Base-by-base conservation (phyloP, 2,329 filamentous ascomycete species). In the Aspergillus neotritici region DNA sequence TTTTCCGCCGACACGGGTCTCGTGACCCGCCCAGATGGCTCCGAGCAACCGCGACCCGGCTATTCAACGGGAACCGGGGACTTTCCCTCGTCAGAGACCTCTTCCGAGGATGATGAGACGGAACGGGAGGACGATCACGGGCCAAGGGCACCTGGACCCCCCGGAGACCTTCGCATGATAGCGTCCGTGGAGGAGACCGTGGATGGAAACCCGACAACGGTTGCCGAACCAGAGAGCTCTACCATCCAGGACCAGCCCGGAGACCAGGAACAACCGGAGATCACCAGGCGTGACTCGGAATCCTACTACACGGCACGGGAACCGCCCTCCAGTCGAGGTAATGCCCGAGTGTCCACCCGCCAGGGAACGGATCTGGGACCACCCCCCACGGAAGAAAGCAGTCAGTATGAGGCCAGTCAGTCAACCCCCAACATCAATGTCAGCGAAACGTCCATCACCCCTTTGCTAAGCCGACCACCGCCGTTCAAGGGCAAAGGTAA, bases 1-100 rank as follows among this genome's bases (percentile, higher is more conserved):
- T 81, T 81, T 55, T 70, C 70, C 16, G 71, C 73, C 1, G 68
- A 73, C 44, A 64, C 68, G 5, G 65, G 68, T 45, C 60, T 69
- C 17, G 62, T 66, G 9, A 68, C 67, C 46, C 66, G 70, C 30
- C 66, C 40, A 14, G 54, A 60, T n/a, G 58, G 55, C 11, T 47
- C 57, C 56, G 40, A 56, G 53, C 14, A 57, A 3, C 49, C 41
- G 17, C 31, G 39, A 50, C 13, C 49, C 54, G 15, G 46, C 56
- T 15, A 48, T 50, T 10, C 40, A 11, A 4, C 42, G 47, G 49
- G 55, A 38, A 54, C 50, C 14, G 44, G 43, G 21, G 21, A 25
- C 21, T 25, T 25, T 25, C 21, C 21, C 21, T 25, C 21, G 3
- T 8, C 21, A 25, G 21, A 25, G 21, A 9, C 21, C 21, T 25